Evolutionary conservation across 2,329 filamentous ascomycete species (phyloP), one percentile per base, ranked within the genome.

Genomic region (Fusarium temperatum): DNA sequence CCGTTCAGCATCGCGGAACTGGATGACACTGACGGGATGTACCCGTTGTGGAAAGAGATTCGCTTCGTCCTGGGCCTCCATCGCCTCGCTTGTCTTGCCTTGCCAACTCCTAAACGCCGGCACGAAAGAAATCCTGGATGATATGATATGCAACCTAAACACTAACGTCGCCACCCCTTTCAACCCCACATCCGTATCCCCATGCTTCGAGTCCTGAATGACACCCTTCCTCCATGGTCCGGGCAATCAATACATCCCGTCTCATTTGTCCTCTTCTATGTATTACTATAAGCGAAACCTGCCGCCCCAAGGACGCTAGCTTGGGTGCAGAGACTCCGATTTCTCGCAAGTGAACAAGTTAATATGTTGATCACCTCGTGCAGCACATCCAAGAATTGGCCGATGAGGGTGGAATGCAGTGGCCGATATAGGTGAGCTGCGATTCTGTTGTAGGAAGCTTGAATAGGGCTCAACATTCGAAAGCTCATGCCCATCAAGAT

Each of bases 381-480:
- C 94, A 4, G 95, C 93, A 78, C 93, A 96, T 41, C 94, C 95
- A 70, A 99, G 88, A 82, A 98, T 92, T 84, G 97, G 95, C 59
- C 93, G 91, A 82, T 99, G 96, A 2, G 96, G 96, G 83, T 99
- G 96, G 86, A 98, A 99, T 1, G 95, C 93, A 14, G 96, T 98
- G 41, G 93, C 90, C 7, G 95, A 92, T 75, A 99, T 97, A 3
- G 96, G 93, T 12, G 92, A 90, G 65, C 92, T 91, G 58, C 94
- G 92, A 80, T 91, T 94, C 78, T 95, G 92, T 72, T 94, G 91
- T 22, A 97, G 86, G 85, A 97, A 97, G 80, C 93, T 94, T 53
- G 94, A 94, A 82, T 98, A 97, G 0, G 96, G 96, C 81, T 98
- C 95, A 73, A 96, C 90, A 26, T 90, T 91, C 11, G 94, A 96